Evolutionary conservation across 345 rosid genomes (phyloP), one percentile per base, ranked within the genome.

Genomic region (Aquilaria malaccensis): DNA sequence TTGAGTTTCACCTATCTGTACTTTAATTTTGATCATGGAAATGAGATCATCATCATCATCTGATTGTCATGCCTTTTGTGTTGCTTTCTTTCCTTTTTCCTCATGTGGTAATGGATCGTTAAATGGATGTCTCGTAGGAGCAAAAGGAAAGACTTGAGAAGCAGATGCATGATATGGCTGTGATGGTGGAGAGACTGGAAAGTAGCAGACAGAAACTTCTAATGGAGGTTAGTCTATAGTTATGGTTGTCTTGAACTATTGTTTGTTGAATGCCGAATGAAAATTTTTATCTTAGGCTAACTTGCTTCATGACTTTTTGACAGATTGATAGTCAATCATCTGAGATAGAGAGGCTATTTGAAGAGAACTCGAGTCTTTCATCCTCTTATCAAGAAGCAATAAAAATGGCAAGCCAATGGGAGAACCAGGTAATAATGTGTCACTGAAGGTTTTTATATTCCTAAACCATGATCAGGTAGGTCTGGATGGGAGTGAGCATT

Each of bases 321-420:
- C 85, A 93, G 97, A 86, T 90, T 79, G 99, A 94, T 79, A 81
- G 78, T 74, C 99, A 90, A 76, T 90, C 99, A 70, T 83, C 93
- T 56, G 99, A 90, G 81, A 90, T 94, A 67, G 97, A 94, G 82
- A 86, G 61, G 66, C 92, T 94, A 51, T 94, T 90, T 66, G 97
- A 94, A 73, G 96, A 90, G 67, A 90, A 94, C 69, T 81, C 95
- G 2, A 81, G 66, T 67, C 81, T 94, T 50, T 73, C 83, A 2
- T 75, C 83, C 46, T 84, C 92, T 50, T 78, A 79, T 83, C 77
- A 86, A 73, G 99, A 90, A 72, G 87, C 95, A 68, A 68, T 66
- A 67, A 64, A 60, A 73, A 59, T 70, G 32, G 88, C 89, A 33
- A 83, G 62, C 52, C 92, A 80, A 48, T 94, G 99, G 99, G 95